Conservation (phyloP, 345 rosid species). For the Eucalyptus polyanthemos region DNA sequence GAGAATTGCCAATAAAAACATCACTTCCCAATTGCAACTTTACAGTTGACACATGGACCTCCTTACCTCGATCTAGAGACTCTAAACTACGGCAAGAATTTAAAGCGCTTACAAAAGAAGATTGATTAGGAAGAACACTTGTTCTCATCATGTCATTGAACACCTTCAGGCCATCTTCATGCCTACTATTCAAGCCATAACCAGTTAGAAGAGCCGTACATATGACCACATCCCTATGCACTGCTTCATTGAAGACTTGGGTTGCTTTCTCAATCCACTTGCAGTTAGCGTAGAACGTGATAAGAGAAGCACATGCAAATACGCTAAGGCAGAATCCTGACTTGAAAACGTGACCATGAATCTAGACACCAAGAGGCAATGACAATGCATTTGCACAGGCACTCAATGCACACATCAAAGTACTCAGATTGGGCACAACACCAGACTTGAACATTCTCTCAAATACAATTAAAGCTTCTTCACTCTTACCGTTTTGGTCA, state of each 20-base stretch:
- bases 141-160: conserved; percentile 27
- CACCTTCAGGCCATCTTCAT: conserved; percentile 19
- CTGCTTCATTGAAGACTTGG: too few species aligned
- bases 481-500: conserved; percentile 34
- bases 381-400: too few species aligned
- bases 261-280: too few species aligned
- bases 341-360: conserved; percentile 30
- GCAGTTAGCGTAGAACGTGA: too few species aligned
- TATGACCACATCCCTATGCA: too few species aligned
- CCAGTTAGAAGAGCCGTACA: too few species aligned
- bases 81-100: conserved; percentile 57
- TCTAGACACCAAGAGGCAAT: conserved; percentile 35
- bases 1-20: conserved; percentile 57
- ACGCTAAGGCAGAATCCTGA: too few species aligned
- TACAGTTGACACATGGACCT: conserved; percentile 36
- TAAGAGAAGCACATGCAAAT: too few species aligned
- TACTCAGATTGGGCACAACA: conserved; percentile 29
- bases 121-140: conserved; percentile 49
- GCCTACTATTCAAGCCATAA: conserved; percentile 27
- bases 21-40: conserved; percentile 48
- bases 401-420: conserved; percentile 6
- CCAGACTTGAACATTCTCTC: conserved; percentile 32
- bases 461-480: conserved; percentile 40
- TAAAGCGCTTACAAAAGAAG: conserved; percentile 55
- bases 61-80: conserved; percentile 52